Percentiles rank a stretch among this genome's conserved stretches.
These are phyloP conservation scores for Vitis hybrid DNA, from an alignment of 177 flowering plant genomes.

Conservation along the genomic window DNA sequence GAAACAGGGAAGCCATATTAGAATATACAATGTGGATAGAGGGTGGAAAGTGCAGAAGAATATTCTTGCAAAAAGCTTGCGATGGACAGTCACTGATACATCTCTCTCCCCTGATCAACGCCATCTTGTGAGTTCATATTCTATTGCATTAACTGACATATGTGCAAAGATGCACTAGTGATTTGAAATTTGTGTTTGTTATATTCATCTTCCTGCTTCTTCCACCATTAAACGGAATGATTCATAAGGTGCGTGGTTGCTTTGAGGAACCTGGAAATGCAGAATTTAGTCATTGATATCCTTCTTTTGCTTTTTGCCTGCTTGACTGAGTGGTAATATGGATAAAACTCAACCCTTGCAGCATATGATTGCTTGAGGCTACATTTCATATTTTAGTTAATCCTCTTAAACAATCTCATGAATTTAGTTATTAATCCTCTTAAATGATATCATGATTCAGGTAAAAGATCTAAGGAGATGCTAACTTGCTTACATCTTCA, in stretches of 20 bases:
- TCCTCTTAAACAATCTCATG: too few species aligned
- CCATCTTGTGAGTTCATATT: constrained; percentile 59
- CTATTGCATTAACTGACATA: not conserved
- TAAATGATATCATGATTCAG: too few species aligned
- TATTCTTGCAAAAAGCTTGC: constrained; percentile 71
- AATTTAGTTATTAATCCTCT: too few species aligned
- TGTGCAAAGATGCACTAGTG: not conserved
- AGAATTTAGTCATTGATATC: too few species aligned
- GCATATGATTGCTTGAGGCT: too few species aligned
- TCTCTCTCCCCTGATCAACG: constrained; percentile 88
- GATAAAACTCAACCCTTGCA: too few species aligned
- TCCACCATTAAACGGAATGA: not conserved
- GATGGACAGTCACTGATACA: constrained; percentile 92
- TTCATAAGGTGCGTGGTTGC: not conserved
- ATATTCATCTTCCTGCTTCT: not conserved
- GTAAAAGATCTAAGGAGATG: too few species aligned
- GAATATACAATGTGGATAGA: constrained; percentile 78
- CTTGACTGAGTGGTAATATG: too few species aligned
- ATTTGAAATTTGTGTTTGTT: constrained; percentile 3
- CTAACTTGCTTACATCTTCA: too few species aligned
- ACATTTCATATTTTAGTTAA: too few species aligned
- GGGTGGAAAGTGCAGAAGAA: constrained; percentile 88
- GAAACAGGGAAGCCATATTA: constrained; percentile 74
- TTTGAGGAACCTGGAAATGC: too few species aligned
- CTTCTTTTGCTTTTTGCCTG: too few species aligned